phyloP scores from a whole-genome alignment of 208 protist species.

The Leishmania braziliensis region DNA sequence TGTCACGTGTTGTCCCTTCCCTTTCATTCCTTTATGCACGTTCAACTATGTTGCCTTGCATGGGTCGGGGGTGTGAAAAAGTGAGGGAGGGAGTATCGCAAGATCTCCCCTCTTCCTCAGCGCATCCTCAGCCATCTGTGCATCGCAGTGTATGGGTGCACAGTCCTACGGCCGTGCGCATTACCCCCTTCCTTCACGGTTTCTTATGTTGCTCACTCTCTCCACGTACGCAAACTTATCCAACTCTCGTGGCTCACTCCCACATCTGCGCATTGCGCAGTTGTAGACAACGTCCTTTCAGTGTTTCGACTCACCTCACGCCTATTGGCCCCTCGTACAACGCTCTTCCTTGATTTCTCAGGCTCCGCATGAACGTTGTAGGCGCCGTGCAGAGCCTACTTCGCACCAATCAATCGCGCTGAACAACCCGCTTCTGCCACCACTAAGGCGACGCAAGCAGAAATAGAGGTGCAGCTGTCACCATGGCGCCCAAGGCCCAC shows the following conservation, averaged over 20 bases:
- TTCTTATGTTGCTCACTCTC: background rate
- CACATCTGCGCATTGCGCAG: background rate
- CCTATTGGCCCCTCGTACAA: background rate
- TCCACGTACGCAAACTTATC: background rate
- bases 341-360: background rate
- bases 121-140: background rate
- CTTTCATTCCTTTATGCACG: too few relatives aligned
- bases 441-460: background rate
- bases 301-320: background rate
- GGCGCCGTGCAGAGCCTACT: background rate
- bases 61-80: too few relatives aligned
- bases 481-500: slow-evolving; percentile 26
- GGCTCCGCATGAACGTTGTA: background rate
- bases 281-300: background rate
- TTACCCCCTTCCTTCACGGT: background rate
- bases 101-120: too few relatives aligned
- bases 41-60: too few relatives aligned
- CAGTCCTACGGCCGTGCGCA: background rate
- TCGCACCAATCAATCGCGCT: background rate
- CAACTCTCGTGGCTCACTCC: background rate
- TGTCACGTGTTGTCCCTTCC: too few relatives aligned
- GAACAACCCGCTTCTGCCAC: background rate
- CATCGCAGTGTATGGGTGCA: background rate
- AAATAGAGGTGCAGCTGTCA: background rate
- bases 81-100: too few relatives aligned